Percentiles rank a stretch among this genome's conserved stretches.
Evolutionary conservation across 1,139 yeast species (phyloP).

Genomic region (Suhomyces guaymorum): DNA sequence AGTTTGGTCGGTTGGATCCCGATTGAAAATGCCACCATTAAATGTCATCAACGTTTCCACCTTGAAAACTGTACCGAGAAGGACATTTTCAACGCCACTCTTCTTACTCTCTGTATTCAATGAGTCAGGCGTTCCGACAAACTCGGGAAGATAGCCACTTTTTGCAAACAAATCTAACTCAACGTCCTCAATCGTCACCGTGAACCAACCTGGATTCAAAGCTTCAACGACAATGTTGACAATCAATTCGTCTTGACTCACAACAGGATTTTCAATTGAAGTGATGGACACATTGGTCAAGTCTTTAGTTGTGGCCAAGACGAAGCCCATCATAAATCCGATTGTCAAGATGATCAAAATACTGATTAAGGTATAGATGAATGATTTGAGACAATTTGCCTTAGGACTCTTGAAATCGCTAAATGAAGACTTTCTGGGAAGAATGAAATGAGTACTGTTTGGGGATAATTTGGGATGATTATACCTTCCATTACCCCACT

Average conservation of each 20-base stretch:
- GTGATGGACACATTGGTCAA: constrained; percentile 63
- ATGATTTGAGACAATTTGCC: constrained; percentile 46
- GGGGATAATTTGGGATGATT: constrained; percentile 23
- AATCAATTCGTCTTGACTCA: constrained; percentile 81
- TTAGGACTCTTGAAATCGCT: constrained; percentile 23
- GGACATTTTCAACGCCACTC: constrained; percentile 65
- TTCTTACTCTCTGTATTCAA: too few relatives aligned
- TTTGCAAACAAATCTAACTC: constrained; percentile 89
- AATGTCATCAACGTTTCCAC: constrained; percentile 77
- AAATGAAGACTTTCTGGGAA: constrained; percentile 27
- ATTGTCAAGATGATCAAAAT: constrained; percentile 56
- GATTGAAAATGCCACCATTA: constrained; percentile 74
- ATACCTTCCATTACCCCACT: constrained; percentile 14
- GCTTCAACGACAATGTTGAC: constrained; percentile 79
- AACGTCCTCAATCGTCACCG: constrained; percentile 62
- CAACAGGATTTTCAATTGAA: constrained; percentile 67
- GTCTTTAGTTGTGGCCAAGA: constrained; percentile 86
- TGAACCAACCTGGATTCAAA: constrained; percentile 82
- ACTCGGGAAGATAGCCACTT: constrained; percentile 51
- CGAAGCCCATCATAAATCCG: constrained; percentile 81
- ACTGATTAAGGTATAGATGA: constrained; percentile 57
- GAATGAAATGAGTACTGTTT: constrained; percentile 24
- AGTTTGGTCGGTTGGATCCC: constrained; percentile 55
- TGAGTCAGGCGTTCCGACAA: constrained; percentile 4
- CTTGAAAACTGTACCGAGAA: constrained; percentile 66